A percentile compares a stretch with the other conserved stretches of the same genome.
Conservation (phyloP, 2,329 filamentous ascomycete species). For the Myotisia sp. region DNA sequence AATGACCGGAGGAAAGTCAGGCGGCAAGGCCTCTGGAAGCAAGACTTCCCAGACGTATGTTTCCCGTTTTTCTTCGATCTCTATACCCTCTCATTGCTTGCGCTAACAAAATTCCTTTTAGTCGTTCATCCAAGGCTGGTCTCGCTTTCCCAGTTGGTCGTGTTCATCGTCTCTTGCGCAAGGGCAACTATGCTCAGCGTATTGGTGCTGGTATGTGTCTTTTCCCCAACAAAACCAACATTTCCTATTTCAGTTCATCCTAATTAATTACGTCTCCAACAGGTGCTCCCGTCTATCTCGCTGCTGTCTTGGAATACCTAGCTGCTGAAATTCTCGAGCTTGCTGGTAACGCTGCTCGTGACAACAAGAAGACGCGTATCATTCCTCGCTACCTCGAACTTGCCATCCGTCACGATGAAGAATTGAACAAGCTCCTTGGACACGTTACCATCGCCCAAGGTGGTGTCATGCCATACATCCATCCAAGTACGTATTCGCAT, state of each 20-base stretch:
- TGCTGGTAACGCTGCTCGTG: constrained; percentile 74
- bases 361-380: constrained; percentile 99
- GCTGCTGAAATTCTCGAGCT: constrained; percentile 11
- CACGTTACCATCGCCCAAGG: constrained; percentile 95
- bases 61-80: constrained; percentile 10
- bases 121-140: constrained; percentile 97
- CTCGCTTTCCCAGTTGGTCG: constrained; percentile 97
- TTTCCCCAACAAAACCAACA: not conserved
- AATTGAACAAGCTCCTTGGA: constrained; percentile 95
- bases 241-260: constrained; percentile 4
- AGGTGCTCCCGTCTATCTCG: constrained; percentile 82
- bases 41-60: constrained; percentile 99
- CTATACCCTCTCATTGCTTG: constrained; percentile 7
- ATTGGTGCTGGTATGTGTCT: constrained; percentile 67
- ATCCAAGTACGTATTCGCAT: constrained; percentile 75
- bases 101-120: constrained; percentile 37
- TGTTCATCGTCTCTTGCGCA: constrained; percentile 97
- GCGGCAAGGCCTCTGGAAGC: constrained; percentile 96
- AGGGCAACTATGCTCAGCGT: constrained; percentile 99
- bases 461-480: constrained; percentile 93
- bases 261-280: constrained; percentile 14
- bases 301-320: constrained; percentile 11
- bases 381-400: constrained; percentile 98
- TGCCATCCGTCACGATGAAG: constrained; percentile 98
- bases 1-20: constrained; percentile 99